Conservation (phyloP, 2,329 filamentous ascomycete genomes). For the Alternaria conjuncta region DNA sequence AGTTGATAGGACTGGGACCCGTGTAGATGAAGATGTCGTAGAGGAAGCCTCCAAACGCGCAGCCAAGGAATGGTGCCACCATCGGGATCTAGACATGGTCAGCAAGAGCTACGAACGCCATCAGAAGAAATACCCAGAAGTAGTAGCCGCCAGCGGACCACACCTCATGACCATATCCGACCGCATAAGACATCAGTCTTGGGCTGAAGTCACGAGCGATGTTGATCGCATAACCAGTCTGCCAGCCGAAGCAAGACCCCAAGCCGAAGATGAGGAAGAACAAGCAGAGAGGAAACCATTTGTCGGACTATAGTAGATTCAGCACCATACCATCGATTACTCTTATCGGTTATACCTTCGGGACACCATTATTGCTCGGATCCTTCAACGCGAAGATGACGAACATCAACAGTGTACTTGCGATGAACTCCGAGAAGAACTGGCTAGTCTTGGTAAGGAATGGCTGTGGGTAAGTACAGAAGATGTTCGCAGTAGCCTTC, state of each 20-base stretch:
- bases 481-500: constrained; percentile 72
- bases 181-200: constrained; percentile 67
- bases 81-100: constrained; percentile 65
- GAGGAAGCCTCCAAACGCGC: constrained; percentile 38
- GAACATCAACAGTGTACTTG: constrained; percentile 72
- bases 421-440: constrained; percentile 76
- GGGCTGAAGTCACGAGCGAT: constrained; percentile 75
- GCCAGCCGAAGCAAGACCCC: constrained; percentile 75
- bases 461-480: constrained; percentile 72
- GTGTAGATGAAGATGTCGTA: constrained; percentile 63
- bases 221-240: constrained; percentile 79
- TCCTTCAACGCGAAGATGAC: constrained; percentile 74
- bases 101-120: background rate
- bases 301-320: constrained; percentile 23
- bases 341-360: constrained; percentile 23
- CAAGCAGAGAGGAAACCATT: constrained; percentile 61
- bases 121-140: constrained; percentile 65
- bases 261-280: constrained; percentile 79
- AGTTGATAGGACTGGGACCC: constrained; percentile 73
- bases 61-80: constrained; percentile 71
- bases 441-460: constrained; percentile 71
- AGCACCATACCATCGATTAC: background rate
- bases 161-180: constrained; percentile 72
- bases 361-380: constrained; percentile 50
- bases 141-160: constrained; percentile 73